phyloP scores from a whole-genome alignment of 306 rosid species.

The Carpinus fangiana region DNA sequence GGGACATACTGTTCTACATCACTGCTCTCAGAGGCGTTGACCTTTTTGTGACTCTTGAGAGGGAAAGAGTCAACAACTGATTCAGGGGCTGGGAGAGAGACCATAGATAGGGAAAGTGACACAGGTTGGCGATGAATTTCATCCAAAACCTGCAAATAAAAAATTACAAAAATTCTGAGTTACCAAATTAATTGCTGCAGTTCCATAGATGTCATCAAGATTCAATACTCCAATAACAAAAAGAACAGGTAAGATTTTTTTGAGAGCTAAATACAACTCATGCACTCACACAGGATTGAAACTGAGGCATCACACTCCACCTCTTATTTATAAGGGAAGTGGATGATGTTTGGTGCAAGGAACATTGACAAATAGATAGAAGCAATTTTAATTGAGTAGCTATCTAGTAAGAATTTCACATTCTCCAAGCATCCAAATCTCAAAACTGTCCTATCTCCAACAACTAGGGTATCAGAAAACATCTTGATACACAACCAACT shows the following conservation, averaged over 20 bases:
- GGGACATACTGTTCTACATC: slow-evolving; percentile 71
- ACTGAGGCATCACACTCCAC: not conserved
- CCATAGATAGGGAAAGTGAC: slow-evolving; percentile 77
- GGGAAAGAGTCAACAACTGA: slow-evolving; percentile 87
- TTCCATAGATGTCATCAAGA: not conserved
- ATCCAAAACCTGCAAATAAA: slow-evolving; percentile 75
- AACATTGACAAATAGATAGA: not conserved
- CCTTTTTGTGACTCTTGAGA: slow-evolving; percentile 68
- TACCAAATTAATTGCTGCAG: not conserved
- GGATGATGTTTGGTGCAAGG: not conserved
- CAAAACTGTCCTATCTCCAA: not conserved
- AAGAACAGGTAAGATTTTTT: not conserved
- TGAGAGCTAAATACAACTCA: not conserved
- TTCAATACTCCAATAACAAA: not conserved
- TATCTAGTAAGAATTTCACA: not conserved
- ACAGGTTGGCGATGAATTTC: slow-evolving; percentile 92
- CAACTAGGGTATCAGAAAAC: not conserved
- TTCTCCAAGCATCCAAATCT: not conserved
- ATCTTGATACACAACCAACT: not conserved
- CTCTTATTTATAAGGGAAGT: not conserved
- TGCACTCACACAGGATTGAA: not conserved
- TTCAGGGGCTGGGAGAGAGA: slow-evolving; percentile 92
- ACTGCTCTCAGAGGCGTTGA: slow-evolving; percentile 41
- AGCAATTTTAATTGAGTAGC: not conserved
- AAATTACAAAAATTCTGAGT: slow-evolving; percentile 15